These are phyloP conservation scores for Cladophialophora psammophila DNA, from an alignment of 2,329 filamentous ascomycete genomes.

Conservation along the genomic window DNA sequence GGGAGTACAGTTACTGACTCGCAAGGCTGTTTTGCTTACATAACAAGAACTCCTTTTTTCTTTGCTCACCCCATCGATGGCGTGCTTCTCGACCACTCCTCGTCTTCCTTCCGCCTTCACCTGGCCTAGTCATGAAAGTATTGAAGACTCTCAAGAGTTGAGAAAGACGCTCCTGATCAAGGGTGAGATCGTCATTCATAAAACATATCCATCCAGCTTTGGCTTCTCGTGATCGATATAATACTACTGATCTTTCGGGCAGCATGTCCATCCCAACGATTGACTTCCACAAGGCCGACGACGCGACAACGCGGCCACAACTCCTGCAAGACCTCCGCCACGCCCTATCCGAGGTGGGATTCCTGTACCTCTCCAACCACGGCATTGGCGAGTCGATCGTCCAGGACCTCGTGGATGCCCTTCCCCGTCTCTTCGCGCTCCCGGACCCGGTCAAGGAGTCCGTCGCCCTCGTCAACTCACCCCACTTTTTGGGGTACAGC, in stretches of 20 bases:
- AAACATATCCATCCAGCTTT: not conserved
- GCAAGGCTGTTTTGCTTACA: not conserved
- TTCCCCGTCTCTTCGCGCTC: slow-evolving; percentile 39
- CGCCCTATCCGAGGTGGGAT: slow-evolving; percentile 40
- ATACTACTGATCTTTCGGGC: not conserved
- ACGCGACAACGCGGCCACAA: slow-evolving; percentile 18
- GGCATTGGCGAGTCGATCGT: slow-evolving; percentile 36
- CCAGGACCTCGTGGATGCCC: slow-evolving; percentile 31
- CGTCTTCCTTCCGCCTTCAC: too few relatives aligned
- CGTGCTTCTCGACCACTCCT: not conserved
- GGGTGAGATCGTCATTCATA: not conserved
- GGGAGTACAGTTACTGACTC: not conserved
- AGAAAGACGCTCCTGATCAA: not conserved
- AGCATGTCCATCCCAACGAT: slow-evolving; percentile 44
- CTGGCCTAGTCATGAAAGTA: too few relatives aligned
- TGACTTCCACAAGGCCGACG: slow-evolving; percentile 44
- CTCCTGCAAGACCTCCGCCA: slow-evolving; percentile 34
- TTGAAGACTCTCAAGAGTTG: too few relatives aligned
- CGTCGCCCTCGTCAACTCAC: slow-evolving; percentile 55
- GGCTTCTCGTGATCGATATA: not conserved
- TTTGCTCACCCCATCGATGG: not conserved
- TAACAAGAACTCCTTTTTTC: not conserved
- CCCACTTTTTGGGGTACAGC: slow-evolving; percentile 68
- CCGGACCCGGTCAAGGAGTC: slow-evolving; percentile 36
- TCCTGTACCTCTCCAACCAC: slow-evolving; percentile 43